These are phyloP conservation scores for Caryopteris hybrid DNA, from an alignment of 305 asterid species.

Conservation along the genomic window DNA sequence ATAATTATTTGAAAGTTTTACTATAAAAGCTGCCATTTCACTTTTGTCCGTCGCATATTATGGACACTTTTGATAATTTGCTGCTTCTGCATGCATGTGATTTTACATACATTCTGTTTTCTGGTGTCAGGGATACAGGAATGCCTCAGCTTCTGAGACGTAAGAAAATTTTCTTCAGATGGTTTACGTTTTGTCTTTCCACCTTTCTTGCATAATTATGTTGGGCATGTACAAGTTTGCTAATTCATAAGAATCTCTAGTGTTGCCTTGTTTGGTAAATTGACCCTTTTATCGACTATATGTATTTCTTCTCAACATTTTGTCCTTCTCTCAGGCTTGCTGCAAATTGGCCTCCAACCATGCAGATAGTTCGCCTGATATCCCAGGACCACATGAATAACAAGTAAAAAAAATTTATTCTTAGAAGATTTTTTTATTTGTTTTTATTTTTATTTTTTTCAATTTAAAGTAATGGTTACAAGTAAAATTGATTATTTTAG, in stretches of 20 bases:
- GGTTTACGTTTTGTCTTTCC: not conserved
- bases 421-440: not conserved
- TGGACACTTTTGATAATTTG: not conserved
- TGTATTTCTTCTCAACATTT: not conserved
- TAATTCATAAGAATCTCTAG: not conserved
- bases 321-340: constrained; percentile 64
- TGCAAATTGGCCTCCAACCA: constrained; percentile 90
- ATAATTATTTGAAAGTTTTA: not conserved
- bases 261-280: not conserved
- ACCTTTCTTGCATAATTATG: not conserved
- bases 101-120: constrained; percentile 1
- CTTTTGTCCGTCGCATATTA: not conserved
- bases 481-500: not conserved
- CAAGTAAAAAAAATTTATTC: constrained; percentile 55
- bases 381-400: constrained; percentile 99
- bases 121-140: constrained; percentile 28
- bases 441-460: not conserved
- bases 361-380: constrained; percentile 96
- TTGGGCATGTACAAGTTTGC: not conserved
- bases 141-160: constrained; percentile 28
- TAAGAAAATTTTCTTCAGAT: constrained; percentile 2
- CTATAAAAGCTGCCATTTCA: not conserved
- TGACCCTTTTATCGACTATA: not conserved
- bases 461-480: not conserved
- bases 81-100: not conserved